Base-by-base conservation (phyloP, 1,284 basidiomycete species). In the Leccinum insigne region DNA sequence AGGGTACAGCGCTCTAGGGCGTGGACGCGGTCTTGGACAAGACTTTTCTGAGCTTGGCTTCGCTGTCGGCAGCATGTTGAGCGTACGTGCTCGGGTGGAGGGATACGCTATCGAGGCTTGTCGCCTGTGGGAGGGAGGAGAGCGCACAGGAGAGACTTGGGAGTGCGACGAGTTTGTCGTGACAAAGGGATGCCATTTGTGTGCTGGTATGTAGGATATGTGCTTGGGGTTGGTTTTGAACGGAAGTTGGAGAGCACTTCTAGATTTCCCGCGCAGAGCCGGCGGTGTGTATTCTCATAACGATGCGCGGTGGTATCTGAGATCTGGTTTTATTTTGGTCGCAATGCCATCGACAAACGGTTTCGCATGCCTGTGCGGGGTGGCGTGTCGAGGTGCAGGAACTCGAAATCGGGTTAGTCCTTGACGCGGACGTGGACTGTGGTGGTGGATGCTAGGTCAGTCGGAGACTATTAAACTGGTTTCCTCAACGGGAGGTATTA, bases 31-130 rank as follows among this genome's bases (percentile, higher is more conserved):
- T 80, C 76, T 83, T 83, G 67, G 82, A 81, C 49, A 86, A 73
- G 61, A 82, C 83, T 68, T 81, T 83, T 79, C 82, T 78, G 8
- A 86, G 80, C 84, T 92, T 90, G 52, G 88, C 90, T 77, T 91
- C 86, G 70, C 89, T 90, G 76, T 90, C 86, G 18, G 86, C 85
- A 40, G 85, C 85, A 52, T 85, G 83, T 63, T 86, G 83, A 1
- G 86, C 84, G 69, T 89, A 88, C 86, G 88, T 89, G 75, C 82
- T 83, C 1, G 83, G 86, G 77, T 92, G 90, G 1, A 92, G 78
- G 0, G 85, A 78, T 35, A 92, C 82, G 69, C 81, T 82, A 69
- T 85, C 83, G 62, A 92, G 80, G 78, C 83, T 88, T 70, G 85
- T 89, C 3, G 89, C 91, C 69, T 89, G 84, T 0, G 90, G 90